Evolutionary conservation across 2,329 filamentous ascomycete species (phyloP).

Genomic region (Davidsoniella virescens): DNA sequence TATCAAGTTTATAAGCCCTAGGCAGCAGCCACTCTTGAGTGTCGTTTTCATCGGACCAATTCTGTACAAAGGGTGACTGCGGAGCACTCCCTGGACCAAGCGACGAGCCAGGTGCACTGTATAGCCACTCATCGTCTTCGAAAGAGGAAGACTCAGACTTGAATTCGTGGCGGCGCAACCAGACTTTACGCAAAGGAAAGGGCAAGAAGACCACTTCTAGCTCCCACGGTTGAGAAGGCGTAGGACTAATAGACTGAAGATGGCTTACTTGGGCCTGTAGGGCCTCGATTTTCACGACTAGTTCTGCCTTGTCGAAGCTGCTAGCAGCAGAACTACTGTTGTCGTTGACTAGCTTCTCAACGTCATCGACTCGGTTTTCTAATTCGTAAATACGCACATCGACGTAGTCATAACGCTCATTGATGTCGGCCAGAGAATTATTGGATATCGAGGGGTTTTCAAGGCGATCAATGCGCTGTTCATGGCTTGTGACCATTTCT

Average conservation of each 20-base stretch:
- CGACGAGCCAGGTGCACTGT: constrained; percentile 16
- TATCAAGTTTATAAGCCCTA: constrained; percentile 48
- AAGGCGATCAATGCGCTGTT: constrained; percentile 48
- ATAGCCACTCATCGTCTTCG: constrained; percentile 35
- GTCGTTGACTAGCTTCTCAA: constrained; percentile 28
- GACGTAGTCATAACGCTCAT: constrained; percentile 48
- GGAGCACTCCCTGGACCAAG: constrained; percentile 16
- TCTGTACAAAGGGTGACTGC: constrained; percentile 30
- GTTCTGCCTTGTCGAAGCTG: constrained; percentile 26
- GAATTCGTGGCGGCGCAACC: constrained; percentile 35
- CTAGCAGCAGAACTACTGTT: constrained; percentile 28
- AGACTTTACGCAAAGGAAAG: constrained; percentile 43
- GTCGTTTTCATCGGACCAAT: constrained; percentile 30
- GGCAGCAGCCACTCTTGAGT: constrained; percentile 49
- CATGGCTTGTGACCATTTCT: constrained; percentile 42
- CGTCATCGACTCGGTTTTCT: constrained; percentile 45
- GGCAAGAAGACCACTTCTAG: constrained; percentile 63
- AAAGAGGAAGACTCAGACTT: constrained; percentile 21
- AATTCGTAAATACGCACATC: constrained; percentile 55
- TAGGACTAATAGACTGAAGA: constrained; percentile 39
- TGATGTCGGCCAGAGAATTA: constrained; percentile 49
- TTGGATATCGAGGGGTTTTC: constrained; percentile 52
- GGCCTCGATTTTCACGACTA: constrained; percentile 33
- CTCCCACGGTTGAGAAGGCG: constrained; percentile 48
- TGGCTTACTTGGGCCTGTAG: constrained; percentile 35